These are phyloP conservation scores for Yarrowia sp. DNA, from an alignment of 805 yeast genomes.

Conservation along the genomic window DNA sequence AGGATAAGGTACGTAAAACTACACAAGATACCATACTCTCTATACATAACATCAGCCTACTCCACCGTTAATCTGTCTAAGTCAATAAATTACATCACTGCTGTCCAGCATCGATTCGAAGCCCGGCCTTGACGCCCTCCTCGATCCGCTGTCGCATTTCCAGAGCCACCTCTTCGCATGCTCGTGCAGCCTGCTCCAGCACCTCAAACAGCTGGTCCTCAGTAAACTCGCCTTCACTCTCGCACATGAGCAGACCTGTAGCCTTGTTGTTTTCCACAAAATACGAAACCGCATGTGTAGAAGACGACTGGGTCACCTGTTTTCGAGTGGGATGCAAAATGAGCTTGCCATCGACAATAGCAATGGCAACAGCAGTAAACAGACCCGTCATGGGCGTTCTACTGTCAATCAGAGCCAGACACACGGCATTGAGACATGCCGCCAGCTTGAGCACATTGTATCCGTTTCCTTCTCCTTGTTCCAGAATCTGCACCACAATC, in stretches of 20 bases:
- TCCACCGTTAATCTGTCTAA: too few relatives aligned
- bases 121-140: constrained; percentile 42
- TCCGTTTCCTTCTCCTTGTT: constrained; percentile 47
- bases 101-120: neutral
- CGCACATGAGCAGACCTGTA: constrained; percentile 59
- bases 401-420: constrained; percentile 74
- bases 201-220: constrained; percentile 52
- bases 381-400: constrained; percentile 62
- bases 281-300: constrained; percentile 66
- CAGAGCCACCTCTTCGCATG: constrained; percentile 46
- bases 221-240: constrained; percentile 67
- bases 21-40: too few relatives aligned
- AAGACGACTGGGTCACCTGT: constrained; percentile 44
- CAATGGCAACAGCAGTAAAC: constrained; percentile 57
- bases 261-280: constrained; percentile 51
- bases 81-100: neutral
- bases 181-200: constrained; percentile 50
- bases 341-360: constrained; percentile 37
- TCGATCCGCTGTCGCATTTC: constrained; percentile 49
- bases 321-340: constrained; percentile 46
- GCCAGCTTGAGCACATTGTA: constrained; percentile 51
- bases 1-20: too few relatives aligned
- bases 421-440: constrained; percentile 68
- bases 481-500: constrained; percentile 61
- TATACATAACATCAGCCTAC: too few relatives aligned